Evolutionary conservation across 2,329 filamentous ascomycete species (phyloP).

Genomic region (Cylindrodendrum hubeiense): DNA sequence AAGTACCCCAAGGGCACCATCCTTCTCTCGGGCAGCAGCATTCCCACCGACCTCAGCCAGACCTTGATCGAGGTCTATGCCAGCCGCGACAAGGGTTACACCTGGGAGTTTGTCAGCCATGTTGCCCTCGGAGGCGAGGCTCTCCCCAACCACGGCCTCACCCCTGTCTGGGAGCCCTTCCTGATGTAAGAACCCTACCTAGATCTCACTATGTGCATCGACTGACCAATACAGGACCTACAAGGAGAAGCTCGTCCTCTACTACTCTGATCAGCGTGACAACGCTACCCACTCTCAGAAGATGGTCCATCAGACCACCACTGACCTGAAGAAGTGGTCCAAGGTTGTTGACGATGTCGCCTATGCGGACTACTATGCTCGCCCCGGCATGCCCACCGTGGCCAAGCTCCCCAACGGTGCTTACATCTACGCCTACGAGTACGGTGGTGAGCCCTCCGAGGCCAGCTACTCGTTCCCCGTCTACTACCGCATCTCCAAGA

Average conservation of each 20-base stretch:
- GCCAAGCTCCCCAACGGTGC: constrained; percentile 66
- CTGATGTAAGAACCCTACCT: constrained; percentile 55
- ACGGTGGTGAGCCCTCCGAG: constrained; percentile 59
- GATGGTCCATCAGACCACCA: constrained; percentile 72
- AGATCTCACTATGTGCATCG: not conserved
- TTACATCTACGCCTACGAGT: constrained; percentile 73
- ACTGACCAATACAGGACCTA: constrained; percentile 56
- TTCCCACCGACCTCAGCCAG: constrained; percentile 68
- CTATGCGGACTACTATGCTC: constrained; percentile 71
- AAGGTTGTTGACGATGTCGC: constrained; percentile 69
- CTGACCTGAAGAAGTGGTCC: constrained; percentile 71
- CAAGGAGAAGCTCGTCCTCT: constrained; percentile 71
- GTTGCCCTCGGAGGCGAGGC: constrained; percentile 73
- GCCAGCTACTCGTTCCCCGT: constrained; percentile 55
- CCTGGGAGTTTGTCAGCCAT: constrained; percentile 76
- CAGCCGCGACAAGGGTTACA: constrained; percentile 68
- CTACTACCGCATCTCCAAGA: constrained; percentile 57
- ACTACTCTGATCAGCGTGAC: constrained; percentile 80
- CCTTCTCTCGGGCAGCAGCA: constrained; percentile 71
- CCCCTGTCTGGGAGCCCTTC: constrained; percentile 81
- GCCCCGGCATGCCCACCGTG: constrained; percentile 77
- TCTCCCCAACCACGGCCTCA: constrained; percentile 71
- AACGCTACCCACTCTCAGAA: constrained; percentile 73
- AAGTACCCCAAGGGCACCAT: constrained; percentile 73
- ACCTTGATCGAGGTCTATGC: constrained; percentile 80